Conservation (phyloP, 345 rosid genomes). For the Conringia planisiliqua region DNA sequence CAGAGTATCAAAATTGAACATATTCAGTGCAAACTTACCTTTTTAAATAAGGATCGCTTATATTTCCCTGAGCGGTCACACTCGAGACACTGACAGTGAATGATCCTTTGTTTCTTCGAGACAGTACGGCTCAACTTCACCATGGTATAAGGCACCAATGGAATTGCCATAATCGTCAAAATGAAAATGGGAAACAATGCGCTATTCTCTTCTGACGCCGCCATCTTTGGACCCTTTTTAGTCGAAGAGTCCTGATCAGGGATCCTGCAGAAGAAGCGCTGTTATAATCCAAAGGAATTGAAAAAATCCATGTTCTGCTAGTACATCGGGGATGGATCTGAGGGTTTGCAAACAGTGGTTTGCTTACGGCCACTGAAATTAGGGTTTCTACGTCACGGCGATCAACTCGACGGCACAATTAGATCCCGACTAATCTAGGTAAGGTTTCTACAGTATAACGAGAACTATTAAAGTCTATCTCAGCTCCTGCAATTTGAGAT, state of each 20-base stretch:
- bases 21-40: slow-evolving; percentile 41
- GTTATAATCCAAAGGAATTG: not conserved
- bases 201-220: slow-evolving; percentile 87
- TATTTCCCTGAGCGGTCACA: slow-evolving; percentile 85
- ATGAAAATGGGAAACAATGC: slow-evolving; percentile 91
- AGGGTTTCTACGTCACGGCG: not conserved
- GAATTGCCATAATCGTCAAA: slow-evolving; percentile 92
- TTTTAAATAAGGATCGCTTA: slow-evolving; percentile 70
- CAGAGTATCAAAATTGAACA: not conserved
- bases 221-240: slow-evolving; percentile 51
- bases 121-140: slow-evolving; percentile 68
- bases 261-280: slow-evolving; percentile 11
- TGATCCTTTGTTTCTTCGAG: slow-evolving; percentile 63
- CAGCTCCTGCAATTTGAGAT: not conserved
- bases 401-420: slow-evolving; percentile 6
- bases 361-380: not conserved
- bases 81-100: slow-evolving; percentile 80
- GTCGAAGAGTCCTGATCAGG: slow-evolving; percentile 18
- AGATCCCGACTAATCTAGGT: slow-evolving; percentile 11
- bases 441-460: not conserved
- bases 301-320: not conserved
- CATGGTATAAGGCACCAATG: slow-evolving; percentile 84
- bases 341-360: not conserved
- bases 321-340: slow-evolving; percentile 16
- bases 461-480: not conserved